phyloP scores from a whole-genome alignment of 768 basidiomycete species.

The Trametopsis cervina region DNA sequence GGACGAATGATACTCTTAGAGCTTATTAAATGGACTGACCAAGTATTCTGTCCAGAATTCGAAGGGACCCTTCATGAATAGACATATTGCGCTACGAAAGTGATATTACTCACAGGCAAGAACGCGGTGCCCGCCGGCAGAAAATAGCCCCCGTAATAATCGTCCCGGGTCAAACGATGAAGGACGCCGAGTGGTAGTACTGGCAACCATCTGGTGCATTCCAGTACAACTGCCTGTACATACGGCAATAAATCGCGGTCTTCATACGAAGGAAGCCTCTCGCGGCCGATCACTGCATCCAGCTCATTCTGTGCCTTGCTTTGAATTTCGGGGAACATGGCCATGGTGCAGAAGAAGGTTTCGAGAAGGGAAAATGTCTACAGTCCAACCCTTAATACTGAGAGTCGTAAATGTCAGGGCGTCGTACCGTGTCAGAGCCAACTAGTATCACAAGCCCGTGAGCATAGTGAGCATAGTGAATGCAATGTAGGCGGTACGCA shows the following conservation, averaged over 20 bases:
- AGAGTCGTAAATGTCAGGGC: not conserved
- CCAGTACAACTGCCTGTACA: constrained; percentile 16
- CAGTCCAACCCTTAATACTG: no score
- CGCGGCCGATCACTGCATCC: constrained; percentile 18
- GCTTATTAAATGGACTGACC: constrained; percentile 1
- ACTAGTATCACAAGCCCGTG: not conserved
- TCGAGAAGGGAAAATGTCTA: not conserved
- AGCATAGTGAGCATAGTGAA: not conserved
- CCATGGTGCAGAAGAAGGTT: constrained; percentile 20
- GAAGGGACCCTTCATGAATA: constrained; percentile 1
- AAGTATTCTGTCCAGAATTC: constrained; percentile 6
- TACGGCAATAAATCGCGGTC: constrained; percentile 14
- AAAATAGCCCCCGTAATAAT: constrained; percentile 22
- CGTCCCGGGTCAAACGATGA: constrained; percentile 14
- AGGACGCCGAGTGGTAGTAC: constrained; percentile 3
- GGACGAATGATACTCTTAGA: not conserved
- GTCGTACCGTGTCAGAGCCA: not conserved
- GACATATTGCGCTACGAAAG: constrained; percentile 12
- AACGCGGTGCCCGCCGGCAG: constrained; percentile 24
- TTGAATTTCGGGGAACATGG: constrained; percentile 15
- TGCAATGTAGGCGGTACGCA: not conserved
- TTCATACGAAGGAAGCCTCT: constrained; percentile 20
- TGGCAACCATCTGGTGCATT: constrained; percentile 20
- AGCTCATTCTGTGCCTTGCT: constrained; percentile 15
- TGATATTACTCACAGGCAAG: not conserved